phyloP scores from a whole-genome alignment of 2,329 filamentous ascomycete species.

The Albophoma yamanashiensis region DNA sequence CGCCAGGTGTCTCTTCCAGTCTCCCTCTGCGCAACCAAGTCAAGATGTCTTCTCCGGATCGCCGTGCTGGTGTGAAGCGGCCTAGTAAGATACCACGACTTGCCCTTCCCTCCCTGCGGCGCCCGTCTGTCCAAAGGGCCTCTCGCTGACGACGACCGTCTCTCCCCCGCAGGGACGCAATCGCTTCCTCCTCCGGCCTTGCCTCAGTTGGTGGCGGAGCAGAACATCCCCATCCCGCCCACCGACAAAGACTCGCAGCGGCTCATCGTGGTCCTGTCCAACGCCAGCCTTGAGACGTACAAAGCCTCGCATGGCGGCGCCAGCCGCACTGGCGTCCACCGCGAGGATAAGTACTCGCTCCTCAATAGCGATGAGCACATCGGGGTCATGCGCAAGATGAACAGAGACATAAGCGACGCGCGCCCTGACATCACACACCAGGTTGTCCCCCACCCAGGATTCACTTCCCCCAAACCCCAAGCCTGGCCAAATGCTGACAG shows the following conservation, averaged over 20 bases:
- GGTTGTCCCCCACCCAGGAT: conserved; percentile 38
- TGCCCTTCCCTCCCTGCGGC: background rate
- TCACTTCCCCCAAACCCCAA: conserved; percentile 11
- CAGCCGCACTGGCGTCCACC: conserved; percentile 51
- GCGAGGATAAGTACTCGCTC: conserved; percentile 93
- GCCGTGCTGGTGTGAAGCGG: conserved; percentile 29
- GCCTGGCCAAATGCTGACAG: conserved; percentile 37
- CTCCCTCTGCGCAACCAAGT: background rate
- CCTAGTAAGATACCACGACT: conserved; percentile 23
- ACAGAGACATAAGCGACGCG: conserved; percentile 94
- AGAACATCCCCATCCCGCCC: conserved; percentile 72
- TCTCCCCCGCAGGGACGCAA: conserved; percentile 58
- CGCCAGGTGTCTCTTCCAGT: background rate
- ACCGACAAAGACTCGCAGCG: conserved; percentile 86
- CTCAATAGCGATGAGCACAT: conserved; percentile 99
- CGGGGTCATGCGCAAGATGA: conserved; percentile 99
- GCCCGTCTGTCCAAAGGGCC: background rate
- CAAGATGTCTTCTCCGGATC: conserved; percentile 29
- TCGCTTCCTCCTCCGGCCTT: conserved; percentile 87
- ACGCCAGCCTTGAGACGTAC: conserved; percentile 96
- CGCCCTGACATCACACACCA: conserved; percentile 97
- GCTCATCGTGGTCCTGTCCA: conserved; percentile 90
- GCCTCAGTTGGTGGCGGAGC: conserved; percentile 86
- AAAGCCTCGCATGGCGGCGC: conserved; percentile 70
- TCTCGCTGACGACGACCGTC: background rate